Base-by-base conservation (phyloP, 129 eudicot genomes). In the Artemisia annua region DNA sequence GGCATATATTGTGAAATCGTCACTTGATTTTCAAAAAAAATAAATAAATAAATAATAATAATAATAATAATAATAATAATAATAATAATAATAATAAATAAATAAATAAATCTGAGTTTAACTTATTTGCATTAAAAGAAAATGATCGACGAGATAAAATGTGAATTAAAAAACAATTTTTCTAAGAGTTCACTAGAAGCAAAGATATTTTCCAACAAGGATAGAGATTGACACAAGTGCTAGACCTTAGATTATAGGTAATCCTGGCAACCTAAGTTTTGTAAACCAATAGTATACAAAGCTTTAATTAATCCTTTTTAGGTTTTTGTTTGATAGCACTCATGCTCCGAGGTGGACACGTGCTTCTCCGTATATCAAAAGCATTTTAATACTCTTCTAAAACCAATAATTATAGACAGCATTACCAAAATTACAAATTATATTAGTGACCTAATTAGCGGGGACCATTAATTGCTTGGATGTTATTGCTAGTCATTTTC, bases 241-340 rank as follows among this genome's bases (percentile, higher is more conserved):
- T 78, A 70, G 24, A 71, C 73, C 66, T 74, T 59, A 72, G 66
- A 67, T 39, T 81, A 30, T 78, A 82, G 85, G 77, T 79, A 72
- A 78, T 81, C 75, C 69, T 78, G 82, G 82, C 77, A 66, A 81
- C 81, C 80, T 77, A 60, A 76, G 85, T 73, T 77, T 79, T 53
- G 65, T 53, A 64, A 66, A 67, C 68, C 28, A 74, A 55, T 75
- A 44, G 44, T n/a, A 52, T 30, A 65, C 57, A 51, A 39, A 18
- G 62, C 64, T 68, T 76, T 83, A 60, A 70, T 78, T 48, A 53
- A 66, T 80, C 67, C 76, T 76, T 80, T 75, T 74, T 85, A 78
- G 87, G 90, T 80, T 76, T 30, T 85, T 88, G 95, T 78, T 85
- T 75, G 88, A 84, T 83, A 79, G 82, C 85, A 67, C 70, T 76